These are phyloP conservation scores for Cyphellophora europaea DNA, from an alignment of 2,329 filamentous ascomycete species.

Conservation along the genomic window DNA sequence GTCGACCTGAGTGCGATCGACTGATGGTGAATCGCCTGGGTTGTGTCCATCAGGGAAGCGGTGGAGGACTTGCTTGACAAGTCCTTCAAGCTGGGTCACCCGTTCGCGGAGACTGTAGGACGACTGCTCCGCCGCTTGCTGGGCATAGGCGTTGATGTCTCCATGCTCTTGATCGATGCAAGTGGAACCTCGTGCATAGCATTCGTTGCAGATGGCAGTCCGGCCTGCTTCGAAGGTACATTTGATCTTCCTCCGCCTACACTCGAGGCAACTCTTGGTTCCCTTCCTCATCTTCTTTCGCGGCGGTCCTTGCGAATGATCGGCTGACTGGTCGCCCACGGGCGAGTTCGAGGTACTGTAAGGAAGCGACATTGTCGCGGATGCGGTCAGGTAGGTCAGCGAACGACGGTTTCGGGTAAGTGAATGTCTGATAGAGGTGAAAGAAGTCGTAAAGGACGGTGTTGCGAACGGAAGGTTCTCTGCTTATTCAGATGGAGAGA, in stretches of 20 bases:
- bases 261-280: conserved; percentile 33
- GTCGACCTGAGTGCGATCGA: conserved; percentile 14
- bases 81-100: conserved; percentile 27
- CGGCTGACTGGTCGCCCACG: conserved; percentile 6
- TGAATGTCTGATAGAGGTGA: too few relatives aligned
- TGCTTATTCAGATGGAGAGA: too few relatives aligned
- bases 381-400: too few relatives aligned
- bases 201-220: conserved; percentile 30
- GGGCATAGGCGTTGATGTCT: conserved; percentile 17
- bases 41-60: conserved; percentile 17
- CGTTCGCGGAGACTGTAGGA: conserved; percentile 29
- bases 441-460: too few relatives aligned
- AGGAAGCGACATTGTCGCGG: conserved; percentile 1
- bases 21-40: neutral
- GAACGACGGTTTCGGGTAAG: too few relatives aligned
- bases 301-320: conserved; percentile 23
- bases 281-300: conserved; percentile 35
- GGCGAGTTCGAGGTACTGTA: conserved; percentile 3
- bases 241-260: conserved; percentile 33
- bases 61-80: conserved; percentile 26
- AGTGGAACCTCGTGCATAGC: conserved; percentile 26
- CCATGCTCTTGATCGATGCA: conserved; percentile 32
- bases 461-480: too few relatives aligned
- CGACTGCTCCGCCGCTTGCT: conserved; percentile 16
- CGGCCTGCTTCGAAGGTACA: conserved; percentile 28